Evolutionary conservation across 805 yeast species (phyloP), one percentile per base, ranked within the genome.

Genomic region (Nakazawaea ernobii): DNA sequence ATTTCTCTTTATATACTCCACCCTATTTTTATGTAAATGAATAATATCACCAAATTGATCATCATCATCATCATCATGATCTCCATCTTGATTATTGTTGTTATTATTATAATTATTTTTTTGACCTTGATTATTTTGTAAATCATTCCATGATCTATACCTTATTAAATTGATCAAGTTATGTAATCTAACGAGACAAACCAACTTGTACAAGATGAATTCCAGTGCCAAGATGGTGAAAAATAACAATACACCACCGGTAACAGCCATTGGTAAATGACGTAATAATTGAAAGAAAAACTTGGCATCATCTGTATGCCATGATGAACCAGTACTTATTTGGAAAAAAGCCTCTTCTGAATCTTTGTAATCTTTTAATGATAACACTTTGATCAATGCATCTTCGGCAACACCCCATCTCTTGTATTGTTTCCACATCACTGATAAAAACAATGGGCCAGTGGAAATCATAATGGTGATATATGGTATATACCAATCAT

Each of bases 401-500:
- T 14, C 11, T 13, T 13, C 24, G n/a, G 24, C 39, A 15, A 81
- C 77, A 1, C 84, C 84, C 85, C 87, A 82, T 54, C 96, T 74
- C 64, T 85, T 86, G 65, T 86, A 90, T 58, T 82, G 87, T 65
- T 87, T 86, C 90, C 95, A 86, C 56, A 91, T 75, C 32, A 87
- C 90, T 17, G 94, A 84, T 39, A 91, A 71, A 59, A 87, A 90
- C 48, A 91, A 68, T 0, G 97, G 97, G 10, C 97, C 97, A 0
- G 97, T 91, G 10, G 95, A 82, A 59, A 80, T 85, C 96, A 91
- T 88, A 62, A 91, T 89, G 32, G 97, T 89, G 52, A 90, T 70
- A 67, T 91, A 91, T 11, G 97, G 96, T 14, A 88, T 80, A 33
- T 85, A 66, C 86, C 95, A 89, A 64, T 86, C 84, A 55, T 76